Conservation (phyloP, 768 basidiomycete species). For the Tricholoma sp. region DNA sequence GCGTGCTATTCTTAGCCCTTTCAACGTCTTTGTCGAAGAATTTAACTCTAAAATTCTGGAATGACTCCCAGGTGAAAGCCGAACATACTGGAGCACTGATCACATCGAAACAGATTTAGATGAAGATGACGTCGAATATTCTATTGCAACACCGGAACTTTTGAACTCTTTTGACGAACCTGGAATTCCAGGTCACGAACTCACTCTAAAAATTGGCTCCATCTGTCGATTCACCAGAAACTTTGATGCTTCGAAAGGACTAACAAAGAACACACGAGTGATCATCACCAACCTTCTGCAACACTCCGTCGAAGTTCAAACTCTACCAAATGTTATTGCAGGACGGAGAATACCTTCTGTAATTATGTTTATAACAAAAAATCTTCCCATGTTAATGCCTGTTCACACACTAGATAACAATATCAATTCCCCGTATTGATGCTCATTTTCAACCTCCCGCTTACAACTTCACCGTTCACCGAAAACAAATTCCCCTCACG, state of each 20-base stretch:
- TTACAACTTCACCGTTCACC: not conserved
- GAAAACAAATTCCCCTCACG: constrained; percentile 38
- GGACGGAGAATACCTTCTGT: not conserved
- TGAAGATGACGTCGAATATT: not conserved
- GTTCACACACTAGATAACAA: too few relatives aligned
- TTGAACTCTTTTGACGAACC: not conserved
- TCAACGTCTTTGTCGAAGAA: not conserved
- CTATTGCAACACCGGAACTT: not conserved
- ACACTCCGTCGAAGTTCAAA: not conserved
- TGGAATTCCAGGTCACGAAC: not conserved
- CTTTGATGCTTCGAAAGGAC: constrained; percentile 28
- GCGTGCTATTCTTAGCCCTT: not conserved
- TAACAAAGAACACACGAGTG: constrained; percentile 32
- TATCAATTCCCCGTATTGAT: not conserved
- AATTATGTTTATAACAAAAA: too few relatives aligned
- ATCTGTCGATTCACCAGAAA: constrained; percentile 33
- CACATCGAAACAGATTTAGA: not conserved
- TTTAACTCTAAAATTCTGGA: not conserved
- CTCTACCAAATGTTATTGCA: not conserved
- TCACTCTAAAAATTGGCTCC: constrained; percentile 26
- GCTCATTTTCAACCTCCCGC: not conserved
- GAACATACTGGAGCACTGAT: not conserved
- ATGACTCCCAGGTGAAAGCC: not conserved
- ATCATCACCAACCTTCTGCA: not conserved
- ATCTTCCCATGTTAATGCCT: too few relatives aligned